Evolutionary conservation across 176 grass and related monocot species (phyloP).

Genomic region (Miscanthus lutarioriparius): DNA sequence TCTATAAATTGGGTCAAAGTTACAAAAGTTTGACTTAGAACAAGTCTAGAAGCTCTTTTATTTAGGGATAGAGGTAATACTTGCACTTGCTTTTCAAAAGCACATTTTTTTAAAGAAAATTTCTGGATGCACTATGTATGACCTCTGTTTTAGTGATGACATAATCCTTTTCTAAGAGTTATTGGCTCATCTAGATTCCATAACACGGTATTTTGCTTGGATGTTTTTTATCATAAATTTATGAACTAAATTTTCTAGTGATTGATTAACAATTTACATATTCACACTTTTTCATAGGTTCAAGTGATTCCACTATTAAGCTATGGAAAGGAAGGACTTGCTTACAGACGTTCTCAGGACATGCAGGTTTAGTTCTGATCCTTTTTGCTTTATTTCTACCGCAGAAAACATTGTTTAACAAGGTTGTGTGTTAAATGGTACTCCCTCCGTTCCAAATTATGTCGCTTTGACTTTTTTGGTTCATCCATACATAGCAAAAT

Average conservation of each 20-base stretch:
- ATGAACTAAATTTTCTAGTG: not conserved
- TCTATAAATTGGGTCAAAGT: too few species aligned
- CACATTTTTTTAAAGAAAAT: not conserved
- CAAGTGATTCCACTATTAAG: slow-evolving; percentile 91
- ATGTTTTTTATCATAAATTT: slow-evolving; percentile 20
- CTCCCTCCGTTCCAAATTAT: too few species aligned
- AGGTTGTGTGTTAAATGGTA: not conserved
- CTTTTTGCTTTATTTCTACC: slow-evolving; percentile 14
- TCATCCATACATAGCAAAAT: too few species aligned
- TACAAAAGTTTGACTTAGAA: too few species aligned
- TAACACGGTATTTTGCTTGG: not conserved
- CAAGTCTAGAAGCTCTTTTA: too few species aligned
- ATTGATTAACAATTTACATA: slow-evolving; percentile 1
- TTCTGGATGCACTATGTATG: not conserved
- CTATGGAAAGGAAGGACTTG: slow-evolving; percentile 98
- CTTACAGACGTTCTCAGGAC: slow-evolving; percentile 88
- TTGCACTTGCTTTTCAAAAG: not conserved
- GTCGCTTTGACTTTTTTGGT: too few species aligned
- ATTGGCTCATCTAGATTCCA: not conserved
- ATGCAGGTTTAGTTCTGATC: slow-evolving; percentile 59
- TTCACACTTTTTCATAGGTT: slow-evolving; percentile 53
- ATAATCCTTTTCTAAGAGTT: not conserved
- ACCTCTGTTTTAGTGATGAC: not conserved
- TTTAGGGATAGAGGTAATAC: too few species aligned
- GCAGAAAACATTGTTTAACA: not conserved